phyloP scores from a whole-genome alignment of 257 asterid species.

The Asclepias syriaca region DNA sequence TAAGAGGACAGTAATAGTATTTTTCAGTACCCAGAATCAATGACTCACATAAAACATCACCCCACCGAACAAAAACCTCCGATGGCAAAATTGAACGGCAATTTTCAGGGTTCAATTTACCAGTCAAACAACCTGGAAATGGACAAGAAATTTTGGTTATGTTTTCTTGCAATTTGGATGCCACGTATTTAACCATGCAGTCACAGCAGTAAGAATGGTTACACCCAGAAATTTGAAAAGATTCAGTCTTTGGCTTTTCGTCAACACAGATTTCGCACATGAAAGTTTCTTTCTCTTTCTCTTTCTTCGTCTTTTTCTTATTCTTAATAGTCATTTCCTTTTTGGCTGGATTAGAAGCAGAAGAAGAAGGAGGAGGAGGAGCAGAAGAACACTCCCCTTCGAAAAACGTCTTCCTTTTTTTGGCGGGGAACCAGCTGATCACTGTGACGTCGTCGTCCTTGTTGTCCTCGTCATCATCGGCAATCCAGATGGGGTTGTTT shows the following conservation, averaged over 20 bases:
- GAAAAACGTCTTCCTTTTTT: slow-evolving; percentile 9
- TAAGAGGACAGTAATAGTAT: slow-evolving; percentile 64
- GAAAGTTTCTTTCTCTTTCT: neutral
- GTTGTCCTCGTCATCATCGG: neutral
- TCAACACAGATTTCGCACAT: slow-evolving; percentile 20
- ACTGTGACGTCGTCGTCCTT: slow-evolving; percentile 12
- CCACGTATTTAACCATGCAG: slow-evolving; percentile 45
- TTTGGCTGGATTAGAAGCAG: slow-evolving; percentile 1
- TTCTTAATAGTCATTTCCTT: no score
- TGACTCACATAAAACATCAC: slow-evolving; percentile 58
- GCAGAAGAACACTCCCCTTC: slow-evolving; percentile 49
- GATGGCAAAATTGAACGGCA: slow-evolving; percentile 56
- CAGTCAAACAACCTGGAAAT: slow-evolving; percentile 32
- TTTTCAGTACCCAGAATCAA: slow-evolving; percentile 41
- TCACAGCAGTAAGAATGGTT: slow-evolving; percentile 43
- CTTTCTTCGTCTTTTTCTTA: neutral
- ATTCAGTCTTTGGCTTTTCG: slow-evolving; percentile 4
- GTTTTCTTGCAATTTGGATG: slow-evolving; percentile 44
- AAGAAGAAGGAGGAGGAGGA: slow-evolving; percentile 23
- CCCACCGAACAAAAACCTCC: slow-evolving; percentile 67
- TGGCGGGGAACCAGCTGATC: neutral
- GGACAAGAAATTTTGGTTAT: slow-evolving; percentile 39
- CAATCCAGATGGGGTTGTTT: slow-evolving; percentile 13
- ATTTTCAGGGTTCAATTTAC: slow-evolving; percentile 42
- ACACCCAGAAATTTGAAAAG: slow-evolving; percentile 6